These are phyloP conservation scores for Penicillium daleae DNA, from an alignment of 495 filamentous ascomycete genomes.

Conservation along the genomic window DNA sequence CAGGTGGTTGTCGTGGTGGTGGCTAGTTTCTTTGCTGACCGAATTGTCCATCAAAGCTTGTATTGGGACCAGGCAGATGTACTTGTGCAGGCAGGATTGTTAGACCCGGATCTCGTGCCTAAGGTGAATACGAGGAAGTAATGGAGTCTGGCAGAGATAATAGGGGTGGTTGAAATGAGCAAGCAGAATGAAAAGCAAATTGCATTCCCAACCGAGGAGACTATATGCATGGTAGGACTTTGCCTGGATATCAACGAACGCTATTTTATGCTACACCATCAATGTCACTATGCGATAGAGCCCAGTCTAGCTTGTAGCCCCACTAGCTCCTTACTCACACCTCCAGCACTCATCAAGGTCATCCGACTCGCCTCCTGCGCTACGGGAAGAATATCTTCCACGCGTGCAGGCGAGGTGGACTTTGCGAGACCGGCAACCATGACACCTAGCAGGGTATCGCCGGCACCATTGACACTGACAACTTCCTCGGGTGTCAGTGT, in stretches of 20 bases:
- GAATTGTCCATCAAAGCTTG: conserved; percentile 75
- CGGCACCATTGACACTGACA: conserved; percentile 90
- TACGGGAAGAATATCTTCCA: conserved; percentile 49
- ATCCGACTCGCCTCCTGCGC: conserved; percentile 75
- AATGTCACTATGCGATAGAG: background rate
- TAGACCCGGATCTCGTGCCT: conserved; percentile 62
- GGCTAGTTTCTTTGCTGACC: conserved; percentile 72
- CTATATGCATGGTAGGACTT: background rate
- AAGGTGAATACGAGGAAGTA: background rate
- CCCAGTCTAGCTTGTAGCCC: conserved; percentile 20
- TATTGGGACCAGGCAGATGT: conserved; percentile 88
- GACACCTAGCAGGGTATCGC: conserved; percentile 89
- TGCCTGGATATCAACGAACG: background rate
- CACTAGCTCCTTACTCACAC: conserved; percentile 59
- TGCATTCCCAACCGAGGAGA: background rate
- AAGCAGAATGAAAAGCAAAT: background rate
- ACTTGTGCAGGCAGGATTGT: conserved; percentile 72
- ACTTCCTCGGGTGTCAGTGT: conserved; percentile 61
- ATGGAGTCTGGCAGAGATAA: background rate
- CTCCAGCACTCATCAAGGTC: conserved; percentile 72
- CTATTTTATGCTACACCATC: background rate
- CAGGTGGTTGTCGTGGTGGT: conserved; percentile 71
- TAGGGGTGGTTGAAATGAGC: background rate
- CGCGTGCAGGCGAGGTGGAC: conserved; percentile 18
- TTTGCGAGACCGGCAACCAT: conserved; percentile 68